phyloP scores from a whole-genome alignment of 768 basidiomycete genomes.

The Podaxis sp. region DNA sequence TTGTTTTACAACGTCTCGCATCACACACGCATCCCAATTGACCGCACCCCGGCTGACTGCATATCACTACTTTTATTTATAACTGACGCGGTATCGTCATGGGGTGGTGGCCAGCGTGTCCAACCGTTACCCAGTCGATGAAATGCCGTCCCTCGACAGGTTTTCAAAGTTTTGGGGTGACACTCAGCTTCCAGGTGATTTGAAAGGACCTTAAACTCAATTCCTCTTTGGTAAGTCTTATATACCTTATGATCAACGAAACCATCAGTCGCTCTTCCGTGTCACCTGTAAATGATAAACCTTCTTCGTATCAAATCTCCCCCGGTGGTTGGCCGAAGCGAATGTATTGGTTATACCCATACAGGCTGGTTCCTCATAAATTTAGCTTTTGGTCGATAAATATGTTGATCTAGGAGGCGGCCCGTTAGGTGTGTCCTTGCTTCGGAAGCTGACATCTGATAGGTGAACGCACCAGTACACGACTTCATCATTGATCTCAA shows the following conservation, averaged over 20 bases:
- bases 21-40: not conserved
- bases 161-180: not conserved
- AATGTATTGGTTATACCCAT: not conserved
- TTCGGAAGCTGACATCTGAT: not conserved
- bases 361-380: not conserved
- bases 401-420: not conserved
- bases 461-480: not conserved
- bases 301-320: not conserved
- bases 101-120: not conserved
- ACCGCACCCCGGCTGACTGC: not conserved
- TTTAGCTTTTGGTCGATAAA: not conserved
- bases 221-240: not conserved
- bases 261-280: not conserved
- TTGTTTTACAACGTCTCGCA: not conserved
- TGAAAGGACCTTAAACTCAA: not conserved
- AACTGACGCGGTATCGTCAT: not conserved
- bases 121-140: not conserved
- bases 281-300: not conserved
- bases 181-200: not conserved
- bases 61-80: not conserved
- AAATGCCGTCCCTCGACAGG: not conserved
- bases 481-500: not conserved
- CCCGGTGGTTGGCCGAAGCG: not conserved
- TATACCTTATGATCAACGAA: not conserved
- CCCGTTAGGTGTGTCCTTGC: not conserved